Evolutionary conservation across 805 yeast species (phyloP).

Genomic region (Teunomyces lycoperdinae): DNA sequence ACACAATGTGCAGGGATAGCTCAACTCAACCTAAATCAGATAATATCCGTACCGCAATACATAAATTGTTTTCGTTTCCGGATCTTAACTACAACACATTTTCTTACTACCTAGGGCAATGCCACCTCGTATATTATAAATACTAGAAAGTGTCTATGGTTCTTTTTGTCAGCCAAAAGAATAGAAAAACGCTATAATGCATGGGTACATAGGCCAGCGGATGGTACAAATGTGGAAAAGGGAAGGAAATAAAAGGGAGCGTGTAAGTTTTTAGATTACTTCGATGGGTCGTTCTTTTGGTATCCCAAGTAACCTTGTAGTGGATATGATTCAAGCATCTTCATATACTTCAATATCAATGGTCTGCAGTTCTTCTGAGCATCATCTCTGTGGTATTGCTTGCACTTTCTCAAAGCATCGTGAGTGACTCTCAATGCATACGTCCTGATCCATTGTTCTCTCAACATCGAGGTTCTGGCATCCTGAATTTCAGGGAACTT

Average conservation of each 20-base stretch:
- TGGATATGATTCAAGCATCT: conserved; percentile 67
- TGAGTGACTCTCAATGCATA: conserved; percentile 66
- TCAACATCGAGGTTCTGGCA: conserved; percentile 75
- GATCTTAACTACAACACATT: neutral
- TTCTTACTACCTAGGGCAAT: neutral
- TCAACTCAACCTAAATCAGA: neutral
- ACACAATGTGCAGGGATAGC: neutral
- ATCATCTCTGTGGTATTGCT: conserved; percentile 51
- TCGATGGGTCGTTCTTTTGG: conserved; percentile 84
- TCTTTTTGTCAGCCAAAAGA: conserved; percentile 5
- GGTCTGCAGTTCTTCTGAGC: conserved; percentile 75
- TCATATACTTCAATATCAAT: conserved; percentile 71
- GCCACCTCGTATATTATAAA: conserved; percentile 3
- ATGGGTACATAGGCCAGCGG: conserved; percentile 5
- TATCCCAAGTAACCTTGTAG: conserved; percentile 77
- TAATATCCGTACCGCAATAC: neutral
- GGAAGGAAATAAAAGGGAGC: conserved; percentile 3
- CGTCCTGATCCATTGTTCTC: conserved; percentile 77
- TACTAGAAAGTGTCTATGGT: conserved; percentile 4
- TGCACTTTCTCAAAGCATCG: conserved; percentile 75
- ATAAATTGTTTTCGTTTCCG: neutral
- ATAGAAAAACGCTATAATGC: conserved; percentile 4
- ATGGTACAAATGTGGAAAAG: conserved; percentile 3
- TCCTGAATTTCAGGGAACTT: conserved; percentile 58
- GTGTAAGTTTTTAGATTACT: conserved; percentile 32